Conservation (phyloP, 371 early-diverging fungal species). For the Lichtheimia ornata region DNA sequence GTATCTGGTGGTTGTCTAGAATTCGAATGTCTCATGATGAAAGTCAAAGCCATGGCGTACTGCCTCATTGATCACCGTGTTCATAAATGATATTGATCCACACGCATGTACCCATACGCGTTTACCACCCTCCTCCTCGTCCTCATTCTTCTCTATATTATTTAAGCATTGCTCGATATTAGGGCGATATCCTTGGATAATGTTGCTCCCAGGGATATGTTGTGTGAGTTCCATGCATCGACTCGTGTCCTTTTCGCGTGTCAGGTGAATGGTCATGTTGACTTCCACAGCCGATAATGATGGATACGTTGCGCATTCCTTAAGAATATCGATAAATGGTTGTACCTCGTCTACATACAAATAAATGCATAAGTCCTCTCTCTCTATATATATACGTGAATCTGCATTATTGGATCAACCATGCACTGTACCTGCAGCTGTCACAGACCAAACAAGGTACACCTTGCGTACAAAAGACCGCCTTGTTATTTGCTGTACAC, state of each 20-base stretch:
- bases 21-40: conserved; percentile 48
- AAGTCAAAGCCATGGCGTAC: conserved; percentile 25
- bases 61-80: conserved; percentile 32
- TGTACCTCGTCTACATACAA: conserved; percentile 7
- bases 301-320: conserved; percentile 1
- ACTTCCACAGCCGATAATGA: conserved; percentile 10
- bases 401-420: background rate
- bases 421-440: conserved; percentile 6
- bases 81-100: conserved; percentile 32
- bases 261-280: conserved; percentile 30
- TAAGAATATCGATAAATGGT: conserved; percentile 5
- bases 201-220: background rate
- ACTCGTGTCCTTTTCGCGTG: conserved; percentile 21
- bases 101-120: conserved; percentile 39
- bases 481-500: conserved; percentile 29
- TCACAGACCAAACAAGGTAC: conserved; percentile 9
- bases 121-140: background rate
- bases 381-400: too few species aligned
- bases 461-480: conserved; percentile 17
- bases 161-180: conserved; percentile 21
- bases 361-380: background rate
- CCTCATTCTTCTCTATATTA: conserved; percentile 16
- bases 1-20: conserved; percentile 17
- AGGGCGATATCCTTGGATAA: conserved; percentile 24
- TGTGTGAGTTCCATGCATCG: conserved; percentile 14